phyloP scores from a whole-genome alignment of 2,329 filamentous ascomycete species.

The Rhynchosporium agropyri region DNA sequence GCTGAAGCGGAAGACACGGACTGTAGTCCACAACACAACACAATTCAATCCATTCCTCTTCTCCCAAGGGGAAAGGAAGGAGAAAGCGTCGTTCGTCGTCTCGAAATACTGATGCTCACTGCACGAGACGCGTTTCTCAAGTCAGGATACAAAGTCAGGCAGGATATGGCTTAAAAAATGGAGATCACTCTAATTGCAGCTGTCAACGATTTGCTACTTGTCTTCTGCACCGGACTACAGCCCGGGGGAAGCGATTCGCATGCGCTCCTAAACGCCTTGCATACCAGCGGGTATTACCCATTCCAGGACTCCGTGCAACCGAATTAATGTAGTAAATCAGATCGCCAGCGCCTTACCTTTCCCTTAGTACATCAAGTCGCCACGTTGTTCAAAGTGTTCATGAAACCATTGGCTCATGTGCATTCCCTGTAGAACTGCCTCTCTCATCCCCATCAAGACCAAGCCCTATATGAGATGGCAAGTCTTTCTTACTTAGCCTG shows the following conservation, averaged over 20 bases:
- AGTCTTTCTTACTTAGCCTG: slow-evolving; percentile 41
- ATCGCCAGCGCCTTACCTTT: slow-evolving; percentile 11
- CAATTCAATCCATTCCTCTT: not conserved
- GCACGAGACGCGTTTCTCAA: not conserved
- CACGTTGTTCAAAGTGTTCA: slow-evolving; percentile 26
- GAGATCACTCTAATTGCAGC: not conserved
- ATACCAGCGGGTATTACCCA: not conserved
- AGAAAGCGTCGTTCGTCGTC: not conserved
- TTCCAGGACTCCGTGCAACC: slow-evolving; percentile 11
- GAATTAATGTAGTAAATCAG: not conserved
- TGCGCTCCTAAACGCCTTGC: not conserved
- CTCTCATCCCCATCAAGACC: slow-evolving; percentile 38
- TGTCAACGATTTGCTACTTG: not conserved
- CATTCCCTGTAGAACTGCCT: slow-evolving; percentile 30
- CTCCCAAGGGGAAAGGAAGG: not conserved
- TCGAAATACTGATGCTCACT: too few relatives aligned
- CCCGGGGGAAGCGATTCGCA: not conserved
- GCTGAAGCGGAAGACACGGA: not conserved
- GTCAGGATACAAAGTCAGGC: not conserved
- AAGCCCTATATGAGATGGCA: slow-evolving; percentile 40
- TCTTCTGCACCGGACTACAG: not conserved
- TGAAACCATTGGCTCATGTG: slow-evolving; percentile 40
- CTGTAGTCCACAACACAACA: not conserved
- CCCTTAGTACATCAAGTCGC: slow-evolving; percentile 10
- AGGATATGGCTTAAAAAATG: too few relatives aligned